phyloP scores from a whole-genome alignment of 1,284 basidiomycete species.

The Calocybe gambosa region DNA sequence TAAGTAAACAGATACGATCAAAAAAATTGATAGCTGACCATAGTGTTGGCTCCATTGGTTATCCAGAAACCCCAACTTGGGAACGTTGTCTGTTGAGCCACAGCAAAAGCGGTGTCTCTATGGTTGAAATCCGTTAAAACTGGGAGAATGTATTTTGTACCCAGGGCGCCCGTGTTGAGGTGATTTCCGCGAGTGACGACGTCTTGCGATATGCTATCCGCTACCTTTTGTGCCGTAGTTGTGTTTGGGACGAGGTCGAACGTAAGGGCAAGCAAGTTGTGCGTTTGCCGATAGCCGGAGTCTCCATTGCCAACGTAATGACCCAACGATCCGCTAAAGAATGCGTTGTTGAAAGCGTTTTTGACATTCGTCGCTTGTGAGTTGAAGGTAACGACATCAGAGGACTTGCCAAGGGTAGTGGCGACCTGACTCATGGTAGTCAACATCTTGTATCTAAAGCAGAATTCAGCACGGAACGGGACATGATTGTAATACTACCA shows the following conservation, averaged over 20 bases:
- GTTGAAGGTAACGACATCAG: conserved; percentile 20
- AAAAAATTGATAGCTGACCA: conserved; percentile 14
- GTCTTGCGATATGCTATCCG: conserved; percentile 21
- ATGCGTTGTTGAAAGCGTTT: conserved; percentile 21
- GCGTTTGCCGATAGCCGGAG: conserved; percentile 23
- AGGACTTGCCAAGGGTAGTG: conserved; percentile 17
- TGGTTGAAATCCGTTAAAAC: conserved; percentile 21
- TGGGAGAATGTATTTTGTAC: conserved; percentile 23
- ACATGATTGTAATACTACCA: conserved; percentile 1
- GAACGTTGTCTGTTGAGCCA: conserved; percentile 23
- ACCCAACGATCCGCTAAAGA: conserved; percentile 18
- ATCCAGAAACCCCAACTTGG: conserved; percentile 28
- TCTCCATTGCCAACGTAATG: conserved; percentile 23
- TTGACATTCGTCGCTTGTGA: conserved; percentile 22
- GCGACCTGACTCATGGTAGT: conserved; percentile 21
- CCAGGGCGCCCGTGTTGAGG: conserved; percentile 24
- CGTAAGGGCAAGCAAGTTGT: conserved; percentile 24
- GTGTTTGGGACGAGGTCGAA: conserved; percentile 19
- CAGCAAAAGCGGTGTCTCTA: conserved; percentile 19
- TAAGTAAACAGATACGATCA: not conserved
- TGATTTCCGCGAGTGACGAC: conserved; percentile 19
- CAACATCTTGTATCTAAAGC: conserved; percentile 21
- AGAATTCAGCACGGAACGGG: not conserved
- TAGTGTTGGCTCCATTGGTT: conserved; percentile 23
- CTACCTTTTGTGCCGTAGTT: conserved; percentile 17